Base-by-base conservation (phyloP, 2,329 filamentous ascomycete species). In the Claviceps sp. region DNA sequence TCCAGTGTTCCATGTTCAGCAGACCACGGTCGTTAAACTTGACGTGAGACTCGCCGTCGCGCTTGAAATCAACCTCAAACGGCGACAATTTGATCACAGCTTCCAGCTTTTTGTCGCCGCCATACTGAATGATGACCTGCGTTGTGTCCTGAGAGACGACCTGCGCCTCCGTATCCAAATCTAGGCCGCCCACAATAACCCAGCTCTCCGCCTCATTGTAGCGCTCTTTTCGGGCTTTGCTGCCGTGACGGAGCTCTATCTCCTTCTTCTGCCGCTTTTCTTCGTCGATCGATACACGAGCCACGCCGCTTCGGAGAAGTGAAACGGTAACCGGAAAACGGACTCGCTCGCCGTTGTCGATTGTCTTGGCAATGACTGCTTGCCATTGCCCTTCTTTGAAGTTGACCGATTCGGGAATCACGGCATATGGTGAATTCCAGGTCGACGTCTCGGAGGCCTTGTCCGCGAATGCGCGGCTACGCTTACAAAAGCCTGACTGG, bases 401-500 rank as follows among this genome's bases (percentile, higher is more conserved):
- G 8, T 78, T 77, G 54, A 93, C 73, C 1, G 88, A 85, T 34
- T 84, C 77, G 50, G 85, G 71, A 43, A 83, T 74, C 57, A 98
- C 76, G 57, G 77, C 75, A 70, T 97, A 98, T 0, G 91, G 91
- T 7, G 88, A 83, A 58, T 74, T 73, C 86, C 88, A 96, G 30
- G 76, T 73, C 8, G 79, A 76, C 55, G 80, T 82, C 52, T 80
- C 71, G 43, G 79, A 70, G 56, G 83, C 88, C 57, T 79, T 74
- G 69, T 97, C 90, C 65, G 93, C 93, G 65, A 86, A 90, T 41
- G 81, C 86, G 66, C 93, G 83, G 71, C 97, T 97, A 58, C 93
- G 86, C 66, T 89, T 93, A 72, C 93, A 98, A 74, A 98, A 98
- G 62, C 93, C 93, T 4, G 91, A 93, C 66, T 98, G 91, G 59